Evolutionary conservation across 495 filamentous ascomycete species (phyloP).

Genomic region (Aspergillus bridgeri): DNA sequence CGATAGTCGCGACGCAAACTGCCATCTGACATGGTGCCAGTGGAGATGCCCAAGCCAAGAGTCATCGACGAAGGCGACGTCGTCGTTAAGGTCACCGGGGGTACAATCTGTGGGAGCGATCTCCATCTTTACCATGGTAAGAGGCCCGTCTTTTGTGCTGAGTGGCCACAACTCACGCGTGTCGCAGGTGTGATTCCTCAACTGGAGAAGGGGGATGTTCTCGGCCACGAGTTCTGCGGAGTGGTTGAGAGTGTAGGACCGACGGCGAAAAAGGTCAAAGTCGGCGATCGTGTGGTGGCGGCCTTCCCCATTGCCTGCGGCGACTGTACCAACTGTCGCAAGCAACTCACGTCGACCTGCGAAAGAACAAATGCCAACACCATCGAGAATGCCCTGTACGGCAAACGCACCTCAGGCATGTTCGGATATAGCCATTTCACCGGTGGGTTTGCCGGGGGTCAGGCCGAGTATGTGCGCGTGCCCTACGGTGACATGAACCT

Average conservation of each 20-base stretch:
- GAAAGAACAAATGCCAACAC: slow-evolving; percentile 73
- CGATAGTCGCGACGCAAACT: background rate
- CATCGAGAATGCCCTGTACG: slow-evolving; percentile 69
- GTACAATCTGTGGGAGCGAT: slow-evolving; percentile 84
- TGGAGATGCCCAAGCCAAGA: slow-evolving; percentile 63
- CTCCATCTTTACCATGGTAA: slow-evolving; percentile 73
- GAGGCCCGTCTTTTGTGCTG: background rate
- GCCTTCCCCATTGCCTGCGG: slow-evolving; percentile 78
- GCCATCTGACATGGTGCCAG: slow-evolving; percentile 20
- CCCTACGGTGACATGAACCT: slow-evolving; percentile 82
- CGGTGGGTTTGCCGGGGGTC: slow-evolving; percentile 85
- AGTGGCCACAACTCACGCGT: slow-evolving; percentile 1
- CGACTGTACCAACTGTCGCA: slow-evolving; percentile 71
- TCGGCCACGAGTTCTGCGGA: slow-evolving; percentile 89
- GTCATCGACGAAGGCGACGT: slow-evolving; percentile 74
- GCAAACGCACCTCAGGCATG: slow-evolving; percentile 55
- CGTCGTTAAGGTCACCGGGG: slow-evolving; percentile 80
- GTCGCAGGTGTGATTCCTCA: slow-evolving; percentile 58
- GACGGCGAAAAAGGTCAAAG: slow-evolving; percentile 53
- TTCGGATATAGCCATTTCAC: slow-evolving; percentile 64
- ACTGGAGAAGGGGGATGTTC: slow-evolving; percentile 77
- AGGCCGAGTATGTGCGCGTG: slow-evolving; percentile 84
- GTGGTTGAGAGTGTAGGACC: slow-evolving; percentile 70
- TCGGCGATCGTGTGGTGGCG: slow-evolving; percentile 76
- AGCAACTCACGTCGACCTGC: slow-evolving; percentile 73